Percentiles rank a stretch among this genome's conserved stretches.
These are phyloP conservation scores for Phtheirospermum japonicum DNA, from an alignment of 257 asterid genomes.

Conservation along the genomic window DNA sequence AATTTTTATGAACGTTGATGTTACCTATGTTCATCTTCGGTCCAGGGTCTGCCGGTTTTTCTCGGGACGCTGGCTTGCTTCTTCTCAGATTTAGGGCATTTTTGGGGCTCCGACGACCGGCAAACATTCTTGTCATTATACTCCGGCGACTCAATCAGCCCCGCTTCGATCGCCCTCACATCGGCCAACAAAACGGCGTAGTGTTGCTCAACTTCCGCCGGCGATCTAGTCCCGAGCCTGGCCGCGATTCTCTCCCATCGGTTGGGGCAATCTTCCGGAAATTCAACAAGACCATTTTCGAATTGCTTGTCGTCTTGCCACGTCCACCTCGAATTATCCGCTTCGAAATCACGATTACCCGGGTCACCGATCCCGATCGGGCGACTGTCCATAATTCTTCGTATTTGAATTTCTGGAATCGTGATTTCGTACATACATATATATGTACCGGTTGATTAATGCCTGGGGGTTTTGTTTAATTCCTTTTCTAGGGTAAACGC, in stretches of 20 bases:
- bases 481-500: not conserved
- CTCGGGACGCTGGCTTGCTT: constrained; percentile 33
- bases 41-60: constrained; percentile 49
- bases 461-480: not conserved
- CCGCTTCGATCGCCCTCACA: constrained; percentile 53
- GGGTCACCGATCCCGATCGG: too few relatives aligned
- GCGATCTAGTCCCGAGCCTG: too few relatives aligned
- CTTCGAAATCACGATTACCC: constrained; percentile 6
- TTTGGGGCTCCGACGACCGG: constrained; percentile 19
- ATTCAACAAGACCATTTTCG: constrained; percentile 34
- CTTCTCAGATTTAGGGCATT: constrained; percentile 31
- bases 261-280: too few relatives aligned
- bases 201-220: too few relatives aligned
- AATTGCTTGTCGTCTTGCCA: constrained; percentile 49
- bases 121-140: constrained; percentile 26
- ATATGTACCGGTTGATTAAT: not conserved
- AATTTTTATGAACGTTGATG: not conserved
- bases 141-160: constrained; percentile 37
- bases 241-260: too few relatives aligned
- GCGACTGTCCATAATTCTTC: constrained; percentile 14
- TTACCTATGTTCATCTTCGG: constrained; percentile 56
- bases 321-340: constrained; percentile 48
- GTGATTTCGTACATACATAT: not conserved
- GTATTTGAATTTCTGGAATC: constrained; percentile 4
- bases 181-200: too few relatives aligned